Percentiles rank a stretch among this genome's conserved stretches.
phyloP scores from a whole-genome alignment of 352 stramenopile species.

The Hyphochytrium catenoides region DNA sequence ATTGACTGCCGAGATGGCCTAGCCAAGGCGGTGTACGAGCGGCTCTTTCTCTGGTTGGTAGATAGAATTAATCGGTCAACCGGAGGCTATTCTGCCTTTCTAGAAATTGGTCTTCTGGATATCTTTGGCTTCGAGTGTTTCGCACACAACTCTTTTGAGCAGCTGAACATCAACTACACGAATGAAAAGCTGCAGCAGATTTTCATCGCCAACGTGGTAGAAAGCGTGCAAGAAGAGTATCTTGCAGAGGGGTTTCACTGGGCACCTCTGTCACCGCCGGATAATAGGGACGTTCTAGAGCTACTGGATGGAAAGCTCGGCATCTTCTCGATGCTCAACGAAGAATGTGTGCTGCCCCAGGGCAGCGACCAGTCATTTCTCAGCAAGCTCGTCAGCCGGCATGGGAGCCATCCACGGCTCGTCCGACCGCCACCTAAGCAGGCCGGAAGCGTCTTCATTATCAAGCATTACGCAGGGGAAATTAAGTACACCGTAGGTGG shows the following conservation, averaged over 20 bases:
- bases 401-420: slow-evolving; percentile 29
- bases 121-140: slow-evolving; percentile 83
- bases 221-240: slow-evolving; percentile 57
- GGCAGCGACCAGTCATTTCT: slow-evolving; percentile 48
- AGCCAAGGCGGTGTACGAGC: slow-evolving; percentile 57
- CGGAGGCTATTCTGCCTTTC: slow-evolving; percentile 27
- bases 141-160: slow-evolving; percentile 63
- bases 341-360: slow-evolving; percentile 61
- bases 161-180: slow-evolving; percentile 69
- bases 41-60: slow-evolving; percentile 72
- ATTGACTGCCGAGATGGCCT: slow-evolving; percentile 53
- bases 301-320: slow-evolving; percentile 60
- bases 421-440: slow-evolving; percentile 43
- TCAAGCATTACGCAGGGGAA: slow-evolving; percentile 49
- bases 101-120: slow-evolving; percentile 57
- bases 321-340: slow-evolving; percentile 54
- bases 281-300: slow-evolving; percentile 68
- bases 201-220: slow-evolving; percentile 69
- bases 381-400: slow-evolving; percentile 48
- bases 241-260: slow-evolving; percentile 47
- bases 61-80: slow-evolving; percentile 47
- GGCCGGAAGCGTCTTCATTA: slow-evolving; percentile 32
- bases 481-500: slow-evolving; percentile 44
- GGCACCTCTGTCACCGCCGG: slow-evolving; percentile 51
- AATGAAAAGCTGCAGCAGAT: slow-evolving; percentile 66